These are phyloP conservation scores for Herpetomonas samuelpessoai DNA, from an alignment of 208 protist species.

Conservation along the genomic window DNA sequence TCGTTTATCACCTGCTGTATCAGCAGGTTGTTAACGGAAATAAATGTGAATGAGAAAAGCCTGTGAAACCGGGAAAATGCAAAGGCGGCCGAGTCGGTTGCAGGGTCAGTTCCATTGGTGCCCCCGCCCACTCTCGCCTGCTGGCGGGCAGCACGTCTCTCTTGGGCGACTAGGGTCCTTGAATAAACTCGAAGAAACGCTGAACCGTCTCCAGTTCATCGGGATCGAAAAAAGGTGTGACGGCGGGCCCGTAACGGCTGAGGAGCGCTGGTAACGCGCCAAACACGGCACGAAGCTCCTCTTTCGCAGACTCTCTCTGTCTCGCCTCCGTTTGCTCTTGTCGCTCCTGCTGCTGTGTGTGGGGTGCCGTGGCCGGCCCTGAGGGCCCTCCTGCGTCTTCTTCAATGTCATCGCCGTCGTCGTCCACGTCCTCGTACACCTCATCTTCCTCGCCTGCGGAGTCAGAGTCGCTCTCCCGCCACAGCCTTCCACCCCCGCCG, in stretches of 20 bases:
- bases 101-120: too few species aligned
- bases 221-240: conserved; percentile 20
- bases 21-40: background rate
- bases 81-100: too few species aligned
- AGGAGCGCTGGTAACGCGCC: conserved; percentile 21
- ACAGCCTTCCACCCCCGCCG: conserved; percentile 2
- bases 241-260: conserved; percentile 13
- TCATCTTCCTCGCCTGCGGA: conserved; percentile 18
- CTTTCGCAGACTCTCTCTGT: conserved; percentile 2
- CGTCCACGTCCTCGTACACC: conserved; percentile 8
- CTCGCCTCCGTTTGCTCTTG: background rate
- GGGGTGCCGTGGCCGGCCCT: too few species aligned
- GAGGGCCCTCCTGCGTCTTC: conserved; percentile 12
- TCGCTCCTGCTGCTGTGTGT: background rate
- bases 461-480: conserved; percentile 15
- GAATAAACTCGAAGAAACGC: conserved; percentile 13
- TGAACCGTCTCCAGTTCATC: conserved; percentile 11
- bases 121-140: too few species aligned
- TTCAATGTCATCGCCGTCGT: conserved; percentile 15
- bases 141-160: too few species aligned
- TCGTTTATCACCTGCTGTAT: background rate
- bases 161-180: too few species aligned
- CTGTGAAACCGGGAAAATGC: too few species aligned
- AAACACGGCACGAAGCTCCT: conserved; percentile 10
- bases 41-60: background rate